Conservation (phyloP, 2,329 filamentous ascomycete genomes). For the Nigrospora oryzae region DNA sequence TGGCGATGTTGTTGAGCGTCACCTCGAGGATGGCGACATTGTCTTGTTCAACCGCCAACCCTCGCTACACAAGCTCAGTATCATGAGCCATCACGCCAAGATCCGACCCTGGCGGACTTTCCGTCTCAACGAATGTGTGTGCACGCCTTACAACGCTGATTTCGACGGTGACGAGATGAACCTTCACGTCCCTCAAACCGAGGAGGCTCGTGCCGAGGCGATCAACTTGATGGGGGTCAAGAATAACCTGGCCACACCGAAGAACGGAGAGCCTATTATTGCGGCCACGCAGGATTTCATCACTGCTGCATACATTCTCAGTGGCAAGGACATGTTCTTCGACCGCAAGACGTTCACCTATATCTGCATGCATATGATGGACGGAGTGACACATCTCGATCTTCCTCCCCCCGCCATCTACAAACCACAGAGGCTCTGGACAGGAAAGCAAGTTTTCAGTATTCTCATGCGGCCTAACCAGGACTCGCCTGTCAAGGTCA, state of each 20-base stretch:
- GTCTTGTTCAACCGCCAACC: constrained; percentile 98
- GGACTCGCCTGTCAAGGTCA: constrained; percentile 73
- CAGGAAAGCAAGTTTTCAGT: constrained; percentile 93
- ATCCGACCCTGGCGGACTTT: constrained; percentile 94
- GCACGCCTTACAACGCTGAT: constrained; percentile 96
- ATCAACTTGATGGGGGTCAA: constrained; percentile 97
- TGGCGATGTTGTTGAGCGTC: constrained; percentile 87
- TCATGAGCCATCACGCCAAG: constrained; percentile 91
- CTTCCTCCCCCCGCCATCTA: constrained; percentile 80
- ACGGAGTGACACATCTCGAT: constrained; percentile 67
- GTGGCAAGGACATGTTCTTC: constrained; percentile 87
- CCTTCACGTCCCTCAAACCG: constrained; percentile 92
- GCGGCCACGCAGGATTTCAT: constrained; percentile 99
- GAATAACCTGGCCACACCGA: constrained; percentile 89
- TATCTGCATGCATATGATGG: constrained; percentile 90
- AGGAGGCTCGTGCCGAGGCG: constrained; percentile 90
- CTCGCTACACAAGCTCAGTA: constrained; percentile 96
- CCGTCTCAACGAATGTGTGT: constrained; percentile 95
- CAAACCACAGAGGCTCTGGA: constrained; percentile 85
- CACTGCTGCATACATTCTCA: constrained; percentile 84
- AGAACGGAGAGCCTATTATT: constrained; percentile 97
- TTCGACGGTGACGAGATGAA: constrained; percentile 99
- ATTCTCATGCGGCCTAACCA: constrained; percentile 85
- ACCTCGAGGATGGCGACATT: constrained; percentile 90
- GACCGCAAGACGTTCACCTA: constrained; percentile 83